phyloP scores from a whole-genome alignment of 805 yeast genomes.

The Candida montana region DNA sequence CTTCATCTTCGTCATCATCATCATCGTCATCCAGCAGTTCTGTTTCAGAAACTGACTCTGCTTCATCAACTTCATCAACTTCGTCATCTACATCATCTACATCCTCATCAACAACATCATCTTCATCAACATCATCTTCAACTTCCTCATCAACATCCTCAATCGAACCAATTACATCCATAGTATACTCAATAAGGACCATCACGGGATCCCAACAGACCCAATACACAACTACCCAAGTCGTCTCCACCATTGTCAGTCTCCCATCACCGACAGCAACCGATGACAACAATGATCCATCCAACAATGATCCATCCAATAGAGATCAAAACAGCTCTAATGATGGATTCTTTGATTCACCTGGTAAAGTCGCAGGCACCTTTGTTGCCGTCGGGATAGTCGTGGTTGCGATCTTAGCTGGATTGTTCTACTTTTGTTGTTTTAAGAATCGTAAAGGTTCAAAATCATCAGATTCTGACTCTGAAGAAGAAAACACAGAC shows the following conservation, averaged over 20 bases:
- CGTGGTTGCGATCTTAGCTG: slow-evolving; percentile 38
- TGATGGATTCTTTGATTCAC: slow-evolving; percentile 53
- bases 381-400: slow-evolving; percentile 72
- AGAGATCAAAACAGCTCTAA: slow-evolving; percentile 10
- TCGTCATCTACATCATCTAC: slow-evolving; percentile 21
- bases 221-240: slow-evolving; percentile 22
- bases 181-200: slow-evolving; percentile 31
- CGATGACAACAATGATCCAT: slow-evolving; percentile 13
- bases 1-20: slow-evolving; percentile 6
- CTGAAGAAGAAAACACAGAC: slow-evolving; percentile 10
- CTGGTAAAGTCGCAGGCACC: slow-evolving; percentile 77
- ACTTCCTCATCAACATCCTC: slow-evolving; percentile 13
- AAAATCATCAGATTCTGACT: neutral
- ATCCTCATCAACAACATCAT: slow-evolving; percentile 11
- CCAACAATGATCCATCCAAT: slow-evolving; percentile 1
- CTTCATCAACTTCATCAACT: slow-evolving; percentile 8
- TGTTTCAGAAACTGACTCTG: neutral
- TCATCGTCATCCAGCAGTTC: slow-evolving; percentile 11
- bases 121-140: slow-evolving; percentile 19
- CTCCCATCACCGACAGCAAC: slow-evolving; percentile 17
- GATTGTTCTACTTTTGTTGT: slow-evolving; percentile 40
- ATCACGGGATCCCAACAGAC: slow-evolving; percentile 30
- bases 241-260: slow-evolving; percentile 21
- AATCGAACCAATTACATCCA: slow-evolving; percentile 26
- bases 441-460: slow-evolving; percentile 23